phyloP scores from a whole-genome alignment of 164 flowering plant genomes.

The Tetrastigma voinierianum region DNA sequence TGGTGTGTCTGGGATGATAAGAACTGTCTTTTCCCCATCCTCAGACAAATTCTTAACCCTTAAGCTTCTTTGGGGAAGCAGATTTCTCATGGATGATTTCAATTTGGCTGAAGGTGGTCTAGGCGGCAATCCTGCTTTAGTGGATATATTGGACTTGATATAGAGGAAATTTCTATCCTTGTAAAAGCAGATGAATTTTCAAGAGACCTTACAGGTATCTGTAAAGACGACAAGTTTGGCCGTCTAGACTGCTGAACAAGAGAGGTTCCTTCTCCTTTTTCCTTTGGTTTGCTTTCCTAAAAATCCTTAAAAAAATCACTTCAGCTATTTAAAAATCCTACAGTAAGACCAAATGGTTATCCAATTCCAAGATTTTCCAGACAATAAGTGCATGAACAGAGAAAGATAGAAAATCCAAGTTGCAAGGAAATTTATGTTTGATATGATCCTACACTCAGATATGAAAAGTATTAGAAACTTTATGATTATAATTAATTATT shows the following conservation, averaged over 20 bases:
- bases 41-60: constrained; percentile 31
- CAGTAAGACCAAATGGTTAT: no score
- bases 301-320: background rate
- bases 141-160: constrained; percentile 50
- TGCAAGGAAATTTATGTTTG: no score
- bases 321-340: no score
- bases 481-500: no score
- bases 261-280: constrained; percentile 14
- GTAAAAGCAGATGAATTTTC: constrained; percentile 36
- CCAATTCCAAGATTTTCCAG: no score
- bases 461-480: no score
- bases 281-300: constrained; percentile 18
- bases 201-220: constrained; percentile 56
- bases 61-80: constrained; percentile 61
- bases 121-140: constrained; percentile 64
- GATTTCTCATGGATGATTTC: constrained; percentile 47
- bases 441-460: no score
- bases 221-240: constrained; percentile 55
- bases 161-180: constrained; percentile 35
- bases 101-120: constrained; percentile 60
- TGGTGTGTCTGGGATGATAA: constrained; percentile 48
- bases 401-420: no score
- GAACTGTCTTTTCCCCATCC: constrained; percentile 65
- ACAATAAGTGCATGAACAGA: no score
- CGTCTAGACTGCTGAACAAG: constrained; percentile 42